Evolutionary conservation across 345 rosid genomes (phyloP), one percentile per base, ranked within the genome.

Genomic region (Rhodomyrtus tomentosa): DNA sequence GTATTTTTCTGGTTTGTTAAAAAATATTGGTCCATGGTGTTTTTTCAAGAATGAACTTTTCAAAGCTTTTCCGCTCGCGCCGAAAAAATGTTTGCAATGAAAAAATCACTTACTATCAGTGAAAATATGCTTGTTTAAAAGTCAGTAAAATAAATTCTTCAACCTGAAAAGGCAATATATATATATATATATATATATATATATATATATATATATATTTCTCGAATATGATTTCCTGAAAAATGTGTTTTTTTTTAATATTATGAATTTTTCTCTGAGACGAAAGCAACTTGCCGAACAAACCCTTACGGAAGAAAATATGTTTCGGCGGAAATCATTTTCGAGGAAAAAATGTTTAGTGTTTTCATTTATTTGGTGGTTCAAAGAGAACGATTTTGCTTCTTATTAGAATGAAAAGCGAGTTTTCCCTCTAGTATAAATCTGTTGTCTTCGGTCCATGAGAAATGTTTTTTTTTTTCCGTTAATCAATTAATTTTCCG

Each of bases 301-400:
- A n/a, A n/a, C 1, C 13, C 20, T 58, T 12, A 58, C n/a, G 13
- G n/a, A 13, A 0, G 18, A 2, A 11, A 13, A 12, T 58, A n/a
- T 1, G 12, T 58, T 58, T 0, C 8, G 13, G 4, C 3, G 38
- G 27, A n/a, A 27, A 58, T 58, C 38, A 58, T 58, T 27, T 50
- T 13, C 0, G 5, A 6, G 0, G 0, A 27, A 27, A 58, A 27
- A 58, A 58, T 13, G 1, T 58, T 14, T 27, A 4, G 14, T 58
- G 14, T 58, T 58, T 27, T 27, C 3, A 58, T n/a, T 27, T 13
- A 2, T 13, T 0, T 27, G 1, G n/a, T n/a, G n/a, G n/a, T n/a
- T n/a, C n/a, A n/a, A n/a, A n/a, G n/a, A n/a, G n/a, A n/a, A n/a
- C n/a, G n/a, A n/a, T n/a, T n/a, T n/a, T n/a, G n/a, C n/a, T n/a